Evolutionary conservation across 2,329 filamentous ascomycete species (phyloP).

Genomic region (Rutstroemia sp.): DNA sequence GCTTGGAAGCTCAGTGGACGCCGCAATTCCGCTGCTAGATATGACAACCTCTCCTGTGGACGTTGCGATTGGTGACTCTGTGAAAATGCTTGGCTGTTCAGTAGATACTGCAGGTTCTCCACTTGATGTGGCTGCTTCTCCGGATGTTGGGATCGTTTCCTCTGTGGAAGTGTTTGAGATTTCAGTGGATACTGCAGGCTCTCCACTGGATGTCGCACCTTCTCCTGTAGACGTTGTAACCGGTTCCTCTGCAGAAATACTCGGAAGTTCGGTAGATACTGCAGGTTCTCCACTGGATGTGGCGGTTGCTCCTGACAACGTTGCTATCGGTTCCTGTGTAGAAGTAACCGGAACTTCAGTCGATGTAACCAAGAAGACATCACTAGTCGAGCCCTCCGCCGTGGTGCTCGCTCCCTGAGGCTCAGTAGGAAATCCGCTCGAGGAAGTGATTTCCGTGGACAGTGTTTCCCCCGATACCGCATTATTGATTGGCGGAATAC

Average conservation of each 20-base stretch:
- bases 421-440: background rate
- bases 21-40: too few species aligned
- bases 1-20: too few species aligned
- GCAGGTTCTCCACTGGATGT: too few species aligned
- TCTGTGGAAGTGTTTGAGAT: too few species aligned
- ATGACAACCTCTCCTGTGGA: background rate
- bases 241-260: background rate
- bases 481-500: background rate
- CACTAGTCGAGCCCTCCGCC: background rate
- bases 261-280: background rate
- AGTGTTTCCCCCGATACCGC: background rate
- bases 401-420: background rate
- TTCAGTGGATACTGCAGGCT: too few species aligned
- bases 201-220: background rate
- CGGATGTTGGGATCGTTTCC: too few species aligned
- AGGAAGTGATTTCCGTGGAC: background rate
- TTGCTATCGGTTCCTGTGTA: background rate
- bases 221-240: background rate
- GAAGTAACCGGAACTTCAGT: background rate
- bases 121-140: too few species aligned
- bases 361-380: background rate
- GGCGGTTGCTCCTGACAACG: too few species aligned
- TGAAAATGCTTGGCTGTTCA: too few species aligned
- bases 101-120: too few species aligned
- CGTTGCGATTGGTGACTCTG: background rate